These are phyloP conservation scores for Cladosporium sp. DNA, from an alignment of 2,329 filamentous ascomycete genomes.

Conservation along the genomic window DNA sequence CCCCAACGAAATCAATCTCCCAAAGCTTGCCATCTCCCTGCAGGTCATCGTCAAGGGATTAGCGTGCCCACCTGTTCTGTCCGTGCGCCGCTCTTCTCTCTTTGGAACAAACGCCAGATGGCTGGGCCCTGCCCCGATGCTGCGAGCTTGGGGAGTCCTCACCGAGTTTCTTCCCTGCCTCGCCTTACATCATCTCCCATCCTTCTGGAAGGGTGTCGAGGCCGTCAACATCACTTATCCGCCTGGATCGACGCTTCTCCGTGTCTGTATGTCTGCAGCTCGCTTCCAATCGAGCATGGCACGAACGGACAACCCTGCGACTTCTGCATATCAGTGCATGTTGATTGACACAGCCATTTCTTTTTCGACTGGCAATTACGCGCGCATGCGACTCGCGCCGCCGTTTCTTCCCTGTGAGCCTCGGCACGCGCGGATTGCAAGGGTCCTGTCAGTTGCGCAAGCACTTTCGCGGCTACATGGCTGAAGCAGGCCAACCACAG, in stretches of 20 bases:
- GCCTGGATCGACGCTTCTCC: constrained; percentile 5
- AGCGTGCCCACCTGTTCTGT: background rate
- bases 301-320: too few relatives aligned
- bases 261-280: background rate
- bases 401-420: background rate
- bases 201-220: background rate
- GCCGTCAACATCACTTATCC: constrained; percentile 1
- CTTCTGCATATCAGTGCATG: too few relatives aligned
- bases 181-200: background rate
- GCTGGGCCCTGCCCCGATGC: background rate
- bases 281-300: too few relatives aligned
- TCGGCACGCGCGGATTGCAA: background rate
- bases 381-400: background rate
- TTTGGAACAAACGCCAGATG: too few relatives aligned
- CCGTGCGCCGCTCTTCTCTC: background rate
- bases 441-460: constrained; percentile 1
- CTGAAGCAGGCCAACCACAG: background rate
- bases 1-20: constrained; percentile 3
- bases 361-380: background rate
- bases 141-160: background rate
- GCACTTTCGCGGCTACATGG: background rate
- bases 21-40: background rate
- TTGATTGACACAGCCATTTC: too few relatives aligned
- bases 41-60: constrained; percentile 8
- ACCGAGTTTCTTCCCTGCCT: background rate